Evolutionary conservation across 2,329 filamentous ascomycete genomes (phyloP), one percentile per base, ranked within the genome.

Genomic region (Colletotrichum australisinense): DNA sequence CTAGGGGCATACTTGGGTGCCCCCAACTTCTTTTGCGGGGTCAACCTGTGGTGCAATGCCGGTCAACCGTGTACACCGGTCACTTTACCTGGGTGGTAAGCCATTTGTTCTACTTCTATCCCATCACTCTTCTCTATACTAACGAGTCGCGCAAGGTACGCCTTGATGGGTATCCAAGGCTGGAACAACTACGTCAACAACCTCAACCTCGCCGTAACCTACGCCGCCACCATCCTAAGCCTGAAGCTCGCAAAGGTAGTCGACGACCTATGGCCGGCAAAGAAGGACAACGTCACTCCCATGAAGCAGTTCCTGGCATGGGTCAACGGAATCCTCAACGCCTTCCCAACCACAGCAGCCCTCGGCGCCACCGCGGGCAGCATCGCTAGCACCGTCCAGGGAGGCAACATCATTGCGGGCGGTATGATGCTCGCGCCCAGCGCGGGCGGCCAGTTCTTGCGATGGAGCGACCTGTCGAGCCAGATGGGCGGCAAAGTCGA

Each of bases 11-110:
- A 57, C 6, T 55, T 76, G 19, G 69, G 73, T 4, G 73, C 74
- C 3, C 73, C 73, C 35, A 76, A 75, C 58, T 76, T 76, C 59
- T 73, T 67, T 28, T 76, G 73, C 32, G 73, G 74, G 12, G 38
- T 75, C 1, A 63, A 68, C 14, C 7, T 42, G 11, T 71, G 69
- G 59, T 76, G 74, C 19, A 73, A 71, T 6, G 74, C 74, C 12
- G 74, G 74, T 16, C 74, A 76, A 59, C 74, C 74, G 7, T 76
- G 74, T 28, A 53, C 67, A 12, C 74, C 74, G 9, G 74, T 76
- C 1, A 57, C 55, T 1, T 42, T 74, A 1, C 73, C 73, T 8
- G 69, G 63, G 3, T 76, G 73, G 73, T 74, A 69, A 11, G 67
- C 38, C 5, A 4, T 8, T 8, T 19, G 8, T 19, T 22, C 42